phyloP scores from a whole-genome alignment of 208 protist species.

The Trypanosomatidae sp. region DNA sequence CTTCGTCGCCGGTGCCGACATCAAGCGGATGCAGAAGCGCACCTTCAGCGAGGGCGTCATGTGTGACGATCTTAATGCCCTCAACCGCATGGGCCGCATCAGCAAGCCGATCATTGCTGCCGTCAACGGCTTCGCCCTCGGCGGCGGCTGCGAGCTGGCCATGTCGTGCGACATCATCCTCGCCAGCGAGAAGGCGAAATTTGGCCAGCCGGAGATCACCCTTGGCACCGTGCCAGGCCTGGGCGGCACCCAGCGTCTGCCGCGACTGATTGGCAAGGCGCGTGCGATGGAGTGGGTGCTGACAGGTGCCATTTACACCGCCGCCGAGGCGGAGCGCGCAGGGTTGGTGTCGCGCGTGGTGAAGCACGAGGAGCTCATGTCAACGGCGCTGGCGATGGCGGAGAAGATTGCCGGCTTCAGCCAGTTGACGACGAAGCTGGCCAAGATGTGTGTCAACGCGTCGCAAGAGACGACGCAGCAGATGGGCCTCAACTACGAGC shows the following conservation, averaged over 20 bases:
- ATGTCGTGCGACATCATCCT: slow-evolving; percentile 93
- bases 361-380: slow-evolving; percentile 71
- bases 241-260: slow-evolving; percentile 92
- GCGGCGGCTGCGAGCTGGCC: slow-evolving; percentile 93
- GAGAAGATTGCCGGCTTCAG: slow-evolving; percentile 72
- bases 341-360: slow-evolving; percentile 89
- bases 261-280: slow-evolving; percentile 88
- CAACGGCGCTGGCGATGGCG: slow-evolving; percentile 58
- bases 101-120: slow-evolving; percentile 89
- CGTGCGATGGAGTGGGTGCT: slow-evolving; percentile 95
- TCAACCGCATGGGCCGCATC: slow-evolving; percentile 54
- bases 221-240: slow-evolving; percentile 95
- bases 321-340: slow-evolving; percentile 69
- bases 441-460: slow-evolving; percentile 89
- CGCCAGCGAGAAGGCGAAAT: slow-evolving; percentile 77
- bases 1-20: slow-evolving; percentile 97
- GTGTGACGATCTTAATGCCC: no score
- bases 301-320: slow-evolving; percentile 82
- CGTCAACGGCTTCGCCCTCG: slow-evolving; percentile 90
- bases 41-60: slow-evolving; percentile 77
- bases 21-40: slow-evolving; percentile 93
- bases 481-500: no score
- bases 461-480: slow-evolving; percentile 85
- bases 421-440: slow-evolving; percentile 83
- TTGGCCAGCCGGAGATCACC: slow-evolving; percentile 94